A percentile compares a stretch with the other conserved stretches of the same genome.
Conservation (phyloP, 2,329 filamentous ascomycete genomes). For the Colletotrichum sp. region DNA sequence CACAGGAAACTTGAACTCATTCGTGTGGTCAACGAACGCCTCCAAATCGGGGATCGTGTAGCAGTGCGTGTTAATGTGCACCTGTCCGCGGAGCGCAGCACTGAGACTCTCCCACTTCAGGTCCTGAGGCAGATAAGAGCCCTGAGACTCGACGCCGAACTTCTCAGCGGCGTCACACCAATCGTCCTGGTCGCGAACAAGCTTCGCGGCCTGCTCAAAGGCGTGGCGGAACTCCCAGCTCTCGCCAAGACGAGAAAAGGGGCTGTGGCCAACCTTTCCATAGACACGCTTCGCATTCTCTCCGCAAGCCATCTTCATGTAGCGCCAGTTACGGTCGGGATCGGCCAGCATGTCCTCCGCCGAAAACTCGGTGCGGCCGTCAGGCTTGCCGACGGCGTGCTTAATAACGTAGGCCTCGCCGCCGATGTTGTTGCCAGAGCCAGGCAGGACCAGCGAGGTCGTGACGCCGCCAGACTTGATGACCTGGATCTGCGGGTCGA, state of each 20-base stretch:
- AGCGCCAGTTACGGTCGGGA: conserved; percentile 68
- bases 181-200: conserved; percentile 67
- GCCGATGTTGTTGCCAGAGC: conserved; percentile 75
- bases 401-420: conserved; percentile 75
- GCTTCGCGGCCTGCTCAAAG: conserved; percentile 64
- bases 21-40: conserved; percentile 72
- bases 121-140: conserved; percentile 64
- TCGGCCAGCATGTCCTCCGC: conserved; percentile 69
- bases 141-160: conserved; percentile 54
- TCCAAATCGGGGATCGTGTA: conserved; percentile 74
- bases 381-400: conserved; percentile 63
- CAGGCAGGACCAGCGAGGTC: conserved; percentile 69
- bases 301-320: conserved; percentile 80
- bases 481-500: conserved; percentile 68
- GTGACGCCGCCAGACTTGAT: conserved; percentile 79
- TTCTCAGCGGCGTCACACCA: conserved; percentile 66
- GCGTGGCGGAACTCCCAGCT: conserved; percentile 73
- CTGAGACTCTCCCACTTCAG: conserved; percentile 67
- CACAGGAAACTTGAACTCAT: conserved; percentile 72
- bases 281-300: conserved; percentile 72
- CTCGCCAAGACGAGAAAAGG: conserved; percentile 68
- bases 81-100: conserved; percentile 69
- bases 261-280: conserved; percentile 58
- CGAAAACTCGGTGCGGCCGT: conserved; percentile 68
- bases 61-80: conserved; percentile 74